These are phyloP conservation scores for Arachis monticola DNA, from an alignment of 331 rosid species.

Conservation along the genomic window DNA sequence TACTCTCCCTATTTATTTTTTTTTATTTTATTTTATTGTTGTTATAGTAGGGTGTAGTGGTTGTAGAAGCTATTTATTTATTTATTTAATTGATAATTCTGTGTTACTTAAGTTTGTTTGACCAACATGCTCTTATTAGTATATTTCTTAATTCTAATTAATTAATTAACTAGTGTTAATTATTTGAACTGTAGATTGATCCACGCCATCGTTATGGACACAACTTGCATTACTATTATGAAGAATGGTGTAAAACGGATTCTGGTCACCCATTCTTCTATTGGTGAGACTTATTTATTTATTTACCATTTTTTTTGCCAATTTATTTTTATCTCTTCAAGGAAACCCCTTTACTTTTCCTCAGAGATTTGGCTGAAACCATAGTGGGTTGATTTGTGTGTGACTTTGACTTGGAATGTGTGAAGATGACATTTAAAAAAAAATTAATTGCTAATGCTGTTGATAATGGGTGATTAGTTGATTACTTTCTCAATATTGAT, in stretches of 20 bases:
- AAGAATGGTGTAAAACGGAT: constrained; percentile 76
- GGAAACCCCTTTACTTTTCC: not conserved
- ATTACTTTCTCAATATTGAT: too few relatives aligned
- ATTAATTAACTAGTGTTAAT: not conserved
- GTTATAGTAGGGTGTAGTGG: not conserved
- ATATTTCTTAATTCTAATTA: not conserved
- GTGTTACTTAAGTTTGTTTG: not conserved
- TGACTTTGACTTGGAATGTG: not conserved
- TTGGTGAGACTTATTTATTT: constrained; percentile 56
- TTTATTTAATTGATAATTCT: not conserved
- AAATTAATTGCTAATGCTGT: not conserved
- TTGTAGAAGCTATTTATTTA: not conserved
- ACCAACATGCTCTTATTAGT: not conserved
- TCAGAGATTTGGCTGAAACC: not conserved
- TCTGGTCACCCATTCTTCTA: constrained; percentile 94
- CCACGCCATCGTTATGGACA: constrained; percentile 97
- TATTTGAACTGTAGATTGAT: constrained; percentile 68
- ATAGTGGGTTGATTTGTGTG: not conserved
- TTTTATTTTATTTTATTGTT: not conserved
- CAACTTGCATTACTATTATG: constrained; percentile 77
- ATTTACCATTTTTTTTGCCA: not conserved
- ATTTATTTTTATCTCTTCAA: not conserved
- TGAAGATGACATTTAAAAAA: not conserved
- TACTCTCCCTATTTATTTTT: not conserved
- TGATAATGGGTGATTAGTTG: not conserved